A percentile compares a stretch with the other conserved stretches of the same genome.
Conservation (phyloP, 768 basidiomycete genomes). For the Boletus tomentosulus region DNA sequence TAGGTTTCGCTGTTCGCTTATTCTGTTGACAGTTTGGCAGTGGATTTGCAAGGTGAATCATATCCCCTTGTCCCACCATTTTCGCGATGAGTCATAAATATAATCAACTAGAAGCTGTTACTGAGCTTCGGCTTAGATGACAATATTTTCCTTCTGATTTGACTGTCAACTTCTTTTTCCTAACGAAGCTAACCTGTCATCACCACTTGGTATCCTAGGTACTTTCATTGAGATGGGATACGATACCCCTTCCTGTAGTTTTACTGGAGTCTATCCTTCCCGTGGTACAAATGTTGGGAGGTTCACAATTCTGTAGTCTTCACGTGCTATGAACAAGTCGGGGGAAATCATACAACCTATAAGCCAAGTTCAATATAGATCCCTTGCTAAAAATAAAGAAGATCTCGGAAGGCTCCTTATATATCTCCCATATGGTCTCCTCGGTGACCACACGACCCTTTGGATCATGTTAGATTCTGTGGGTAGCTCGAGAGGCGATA, state of each 20-base stretch:
- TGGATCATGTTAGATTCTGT: neutral
- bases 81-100: constrained; percentile 36
- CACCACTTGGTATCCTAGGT: neutral
- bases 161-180: neutral
- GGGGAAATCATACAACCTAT: too few relatives aligned
- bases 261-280: neutral
- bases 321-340: neutral
- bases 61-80: neutral
- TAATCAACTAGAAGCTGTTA: constrained; percentile 90
- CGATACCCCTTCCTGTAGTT: neutral
- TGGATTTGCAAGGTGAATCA: constrained; percentile 1
- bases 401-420: too few relatives aligned
- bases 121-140: constrained; percentile 72
- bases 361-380: too few relatives aligned
- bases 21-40: neutral
- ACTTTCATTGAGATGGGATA: neutral
- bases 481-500: neutral
- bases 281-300: neutral
- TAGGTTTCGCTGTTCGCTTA: neutral
- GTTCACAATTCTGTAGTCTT: neutral
- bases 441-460: too few relatives aligned
- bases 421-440: too few relatives aligned
- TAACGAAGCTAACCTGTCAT: neutral
- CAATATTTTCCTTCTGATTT: constrained; percentile 34
- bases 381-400: too few relatives aligned